Percentiles rank a stretch among this genome's conserved stretches.
These are phyloP conservation scores for Albugo laibachii DNA, from an alignment of 352 stramenopile species.

Conservation along the genomic window DNA sequence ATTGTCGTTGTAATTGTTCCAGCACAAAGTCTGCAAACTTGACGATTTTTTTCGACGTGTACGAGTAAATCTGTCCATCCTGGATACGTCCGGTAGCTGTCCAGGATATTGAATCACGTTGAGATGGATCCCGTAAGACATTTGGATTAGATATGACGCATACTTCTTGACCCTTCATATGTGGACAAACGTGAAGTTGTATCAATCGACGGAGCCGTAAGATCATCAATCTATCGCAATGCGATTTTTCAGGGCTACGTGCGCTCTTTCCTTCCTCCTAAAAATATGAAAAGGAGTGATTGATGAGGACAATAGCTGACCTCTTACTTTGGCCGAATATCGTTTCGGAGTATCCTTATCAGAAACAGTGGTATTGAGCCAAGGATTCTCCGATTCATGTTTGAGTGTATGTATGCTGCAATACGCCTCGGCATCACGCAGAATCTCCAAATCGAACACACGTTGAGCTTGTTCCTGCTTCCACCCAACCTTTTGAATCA, in stretches of 20 bases:
- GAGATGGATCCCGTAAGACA: neutral
- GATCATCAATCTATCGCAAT: constrained; percentile 13
- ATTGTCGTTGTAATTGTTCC: constrained; percentile 14
- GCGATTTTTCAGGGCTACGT: constrained; percentile 6
- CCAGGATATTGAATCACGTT: constrained; percentile 11
- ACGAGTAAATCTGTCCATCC: constrained; percentile 27
- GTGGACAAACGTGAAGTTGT: constrained; percentile 36
- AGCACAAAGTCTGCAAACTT: constrained; percentile 42
- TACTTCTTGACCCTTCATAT: constrained; percentile 43
- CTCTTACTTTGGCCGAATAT: too few species aligned
- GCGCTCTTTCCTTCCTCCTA: constrained; percentile 1
- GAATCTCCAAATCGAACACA: too few species aligned
- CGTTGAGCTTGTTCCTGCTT: too few species aligned
- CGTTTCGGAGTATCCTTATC: too few species aligned
- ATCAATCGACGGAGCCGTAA: constrained; percentile 44
- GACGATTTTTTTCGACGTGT: constrained; percentile 24
- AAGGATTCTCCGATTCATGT: too few species aligned
- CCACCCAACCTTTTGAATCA: too few species aligned
- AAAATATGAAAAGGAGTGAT: too few species aligned
- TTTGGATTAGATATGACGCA: constrained; percentile 17
- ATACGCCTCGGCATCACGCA: too few species aligned
- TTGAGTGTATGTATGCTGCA: too few species aligned
- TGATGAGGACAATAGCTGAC: too few species aligned
- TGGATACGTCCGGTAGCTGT: constrained; percentile 27
- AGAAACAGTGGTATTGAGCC: too few species aligned